These are phyloP conservation scores for Xylariaceae sp. DNA, from an alignment of 2,329 filamentous ascomycete genomes.

Conservation along the genomic window DNA sequence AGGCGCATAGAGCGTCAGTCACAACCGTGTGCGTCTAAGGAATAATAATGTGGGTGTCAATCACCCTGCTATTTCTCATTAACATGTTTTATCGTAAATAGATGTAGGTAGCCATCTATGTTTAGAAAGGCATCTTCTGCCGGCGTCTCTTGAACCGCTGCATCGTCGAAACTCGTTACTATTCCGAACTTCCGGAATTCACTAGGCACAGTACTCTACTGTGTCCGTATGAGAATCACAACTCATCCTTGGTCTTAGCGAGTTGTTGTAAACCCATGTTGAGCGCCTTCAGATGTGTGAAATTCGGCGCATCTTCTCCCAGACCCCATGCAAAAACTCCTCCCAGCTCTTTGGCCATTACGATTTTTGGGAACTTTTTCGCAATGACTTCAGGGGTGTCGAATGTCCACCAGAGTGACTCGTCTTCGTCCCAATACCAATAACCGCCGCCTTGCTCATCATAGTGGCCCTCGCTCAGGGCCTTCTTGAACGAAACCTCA, in stretches of 20 bases:
- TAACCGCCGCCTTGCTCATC: slow-evolving; percentile 30
- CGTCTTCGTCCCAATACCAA: slow-evolving; percentile 29
- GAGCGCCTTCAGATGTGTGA: slow-evolving; percentile 26
- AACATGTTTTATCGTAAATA: no score
- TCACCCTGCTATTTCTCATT: no score
- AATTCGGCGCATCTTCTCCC: slow-evolving; percentile 32
- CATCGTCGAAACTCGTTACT: background rate
- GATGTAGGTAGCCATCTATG: no score
- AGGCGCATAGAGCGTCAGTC: no score
- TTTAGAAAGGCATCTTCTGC: background rate
- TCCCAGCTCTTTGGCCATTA: slow-evolving; percentile 27
- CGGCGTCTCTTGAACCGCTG: background rate
- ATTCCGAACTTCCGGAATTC: no score
- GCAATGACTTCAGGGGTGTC: slow-evolving; percentile 28
- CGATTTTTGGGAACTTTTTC: slow-evolving; percentile 29
- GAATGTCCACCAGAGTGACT: slow-evolving; percentile 33
- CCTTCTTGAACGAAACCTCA: slow-evolving; percentile 26
- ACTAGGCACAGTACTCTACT: no score
- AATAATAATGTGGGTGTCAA: no score
- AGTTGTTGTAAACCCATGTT: slow-evolving; percentile 22
- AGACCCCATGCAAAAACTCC: slow-evolving; percentile 35
- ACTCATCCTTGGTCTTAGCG: slow-evolving; percentile 24
- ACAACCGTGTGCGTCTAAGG: no score
- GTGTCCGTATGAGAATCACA: slow-evolving; percentile 12
- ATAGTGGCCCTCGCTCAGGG: slow-evolving; percentile 24